Evolutionary conservation across 2,329 filamentous ascomycete species (phyloP).

Genomic region (Cadophora sp.): DNA sequence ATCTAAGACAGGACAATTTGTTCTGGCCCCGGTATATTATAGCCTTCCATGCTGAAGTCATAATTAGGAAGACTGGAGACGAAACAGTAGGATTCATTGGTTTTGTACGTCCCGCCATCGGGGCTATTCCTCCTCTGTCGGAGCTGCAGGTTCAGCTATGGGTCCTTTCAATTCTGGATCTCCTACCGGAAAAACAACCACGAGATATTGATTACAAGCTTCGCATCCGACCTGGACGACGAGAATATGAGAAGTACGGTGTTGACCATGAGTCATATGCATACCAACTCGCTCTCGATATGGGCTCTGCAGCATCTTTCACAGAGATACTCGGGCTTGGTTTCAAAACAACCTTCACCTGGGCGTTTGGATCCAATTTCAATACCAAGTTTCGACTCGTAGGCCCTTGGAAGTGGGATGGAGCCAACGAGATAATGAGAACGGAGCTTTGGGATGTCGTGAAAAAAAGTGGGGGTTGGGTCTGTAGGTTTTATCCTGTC

Average conservation of each 20-base stretch:
- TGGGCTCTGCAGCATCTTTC: slow-evolving; percentile 52
- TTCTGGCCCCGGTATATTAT: too few relatives aligned
- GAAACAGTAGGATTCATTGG: slow-evolving; percentile 14
- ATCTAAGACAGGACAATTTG: too few relatives aligned
- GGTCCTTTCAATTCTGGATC: slow-evolving; percentile 50
- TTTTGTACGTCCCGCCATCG: slow-evolving; percentile 7
- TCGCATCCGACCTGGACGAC: slow-evolving; percentile 41
- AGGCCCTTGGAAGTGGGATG: slow-evolving; percentile 34
- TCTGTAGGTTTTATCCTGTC: background rate
- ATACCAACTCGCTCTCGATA: slow-evolving; percentile 57
- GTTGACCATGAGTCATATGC: slow-evolving; percentile 59
- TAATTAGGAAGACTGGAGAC: slow-evolving; percentile 9
- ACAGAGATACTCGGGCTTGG: slow-evolving; percentile 44
- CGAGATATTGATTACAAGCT: slow-evolving; percentile 53
- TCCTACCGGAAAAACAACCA: slow-evolving; percentile 34
- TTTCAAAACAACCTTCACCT: slow-evolving; percentile 51
- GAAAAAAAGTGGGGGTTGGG: slow-evolving; percentile 11
- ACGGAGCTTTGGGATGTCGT: slow-evolving; percentile 31
- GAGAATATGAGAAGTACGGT: slow-evolving; percentile 43
- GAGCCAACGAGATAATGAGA: slow-evolving; percentile 30
- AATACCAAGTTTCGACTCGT: slow-evolving; percentile 56
- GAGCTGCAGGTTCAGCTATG: slow-evolving; percentile 58
- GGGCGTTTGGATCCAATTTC: slow-evolving; percentile 58
- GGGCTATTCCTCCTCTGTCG: slow-evolving; percentile 9
- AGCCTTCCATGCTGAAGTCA: background rate